Conservation (phyloP, 2,329 filamentous ascomycete species). For the Tricladium varicosporioides region DNA sequence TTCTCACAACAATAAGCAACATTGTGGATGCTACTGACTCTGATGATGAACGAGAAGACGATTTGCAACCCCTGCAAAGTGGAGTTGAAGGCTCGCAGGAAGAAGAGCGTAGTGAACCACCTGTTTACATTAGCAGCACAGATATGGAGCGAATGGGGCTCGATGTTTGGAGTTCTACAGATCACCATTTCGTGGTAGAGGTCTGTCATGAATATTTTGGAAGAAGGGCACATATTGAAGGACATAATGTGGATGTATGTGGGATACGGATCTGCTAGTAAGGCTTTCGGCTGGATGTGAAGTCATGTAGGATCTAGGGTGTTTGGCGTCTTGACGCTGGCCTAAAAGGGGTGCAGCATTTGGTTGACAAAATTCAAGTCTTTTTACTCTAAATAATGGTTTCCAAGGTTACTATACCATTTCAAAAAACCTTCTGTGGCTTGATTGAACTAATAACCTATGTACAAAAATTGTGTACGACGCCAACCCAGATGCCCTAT, state of each 20-base stretch:
- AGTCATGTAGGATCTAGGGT: not conserved
- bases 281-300: too few relatives aligned
- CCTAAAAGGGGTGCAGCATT: not conserved
- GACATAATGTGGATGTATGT: conserved; percentile 71
- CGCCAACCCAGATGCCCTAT: conserved; percentile 16
- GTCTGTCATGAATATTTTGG: conserved; percentile 65
- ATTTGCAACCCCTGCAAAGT: conserved; percentile 44
- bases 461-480: conserved; percentile 11
- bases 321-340: not conserved
- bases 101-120: conserved; percentile 26
- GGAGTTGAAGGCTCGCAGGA: conserved; percentile 51
- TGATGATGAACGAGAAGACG: conserved; percentile 36
- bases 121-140: conserved; percentile 58
- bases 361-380: not conserved
- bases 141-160: conserved; percentile 71
- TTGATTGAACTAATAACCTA: not conserved
- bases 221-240: conserved; percentile 60
- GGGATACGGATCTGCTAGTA: conserved; percentile 65
- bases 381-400: not conserved
- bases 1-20: conserved; percentile 61
- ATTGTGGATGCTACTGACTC: conserved; percentile 50
- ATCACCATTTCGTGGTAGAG: conserved; percentile 66
- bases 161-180: conserved; percentile 71
- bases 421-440: conserved; percentile 1
- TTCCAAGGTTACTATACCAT: conserved; percentile 1